A percentile compares a stretch with the other conserved stretches of the same genome.
These are phyloP conservation scores for Gaertneriomyces semiglobifer DNA, from an alignment of 192 early-diverging fungal species.

Conservation along the genomic window DNA sequence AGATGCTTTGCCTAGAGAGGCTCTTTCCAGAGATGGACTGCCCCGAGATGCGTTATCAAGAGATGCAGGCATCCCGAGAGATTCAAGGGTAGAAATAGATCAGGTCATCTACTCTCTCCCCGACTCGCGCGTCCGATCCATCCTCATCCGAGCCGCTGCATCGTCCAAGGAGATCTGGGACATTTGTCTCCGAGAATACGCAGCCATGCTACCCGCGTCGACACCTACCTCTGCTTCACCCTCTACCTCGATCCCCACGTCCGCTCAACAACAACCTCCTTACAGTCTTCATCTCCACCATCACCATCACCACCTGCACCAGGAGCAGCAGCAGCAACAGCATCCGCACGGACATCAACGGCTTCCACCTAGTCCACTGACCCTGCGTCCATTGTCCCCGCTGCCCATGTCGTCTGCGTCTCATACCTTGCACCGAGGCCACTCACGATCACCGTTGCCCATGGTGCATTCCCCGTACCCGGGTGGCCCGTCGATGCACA, in stretches of 20 bases:
- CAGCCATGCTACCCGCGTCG: not conserved
- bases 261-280: not conserved
- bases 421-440: not conserved
- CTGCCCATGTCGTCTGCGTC: not conserved
- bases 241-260: not conserved
- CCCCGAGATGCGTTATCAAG: too few species aligned
- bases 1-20: too few species aligned
- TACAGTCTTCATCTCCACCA: not conserved
- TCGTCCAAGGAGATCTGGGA: not conserved
- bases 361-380: not conserved
- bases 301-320: not conserved
- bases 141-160: not conserved
- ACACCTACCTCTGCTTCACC: not conserved
- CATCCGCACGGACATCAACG: not conserved
- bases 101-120: not conserved
- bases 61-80: not conserved
- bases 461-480: not conserved
- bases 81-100: slow-evolving; percentile 3
- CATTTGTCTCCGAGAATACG: not conserved
- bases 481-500: not conserved
- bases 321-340: not conserved
- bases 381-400: not conserved
- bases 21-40: too few species aligned
- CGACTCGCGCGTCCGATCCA: not conserved
- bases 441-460: not conserved